A percentile compares a stretch with the other conserved stretches of the same genome.
These are phyloP conservation scores for Salisapilia sapeloensis DNA, from an alignment of 352 stramenopile genomes.

Conservation along the genomic window DNA sequence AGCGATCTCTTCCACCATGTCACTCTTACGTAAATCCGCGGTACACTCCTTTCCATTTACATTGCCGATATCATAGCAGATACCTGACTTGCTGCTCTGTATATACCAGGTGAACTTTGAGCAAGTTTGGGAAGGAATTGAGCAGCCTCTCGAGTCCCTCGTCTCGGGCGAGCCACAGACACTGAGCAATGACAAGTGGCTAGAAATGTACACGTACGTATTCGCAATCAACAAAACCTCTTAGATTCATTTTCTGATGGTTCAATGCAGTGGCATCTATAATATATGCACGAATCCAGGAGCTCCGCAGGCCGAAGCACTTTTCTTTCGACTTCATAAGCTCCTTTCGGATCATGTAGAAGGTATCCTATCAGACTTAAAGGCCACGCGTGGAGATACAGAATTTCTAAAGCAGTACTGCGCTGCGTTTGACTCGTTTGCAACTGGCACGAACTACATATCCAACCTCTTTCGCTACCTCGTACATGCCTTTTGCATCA, in stretches of 20 bases:
- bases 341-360: slow-evolving; percentile 58
- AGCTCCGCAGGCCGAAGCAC: slow-evolving; percentile 56
- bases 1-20: too few relatives aligned
- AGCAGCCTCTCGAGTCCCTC: slow-evolving; percentile 55
- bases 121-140: slow-evolving; percentile 66
- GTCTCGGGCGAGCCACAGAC: slow-evolving; percentile 45
- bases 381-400: slow-evolving; percentile 31
- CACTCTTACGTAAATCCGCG: too few relatives aligned
- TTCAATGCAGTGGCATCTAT: slow-evolving; percentile 45
- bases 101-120: slow-evolving; percentile 83
- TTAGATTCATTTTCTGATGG: too few relatives aligned
- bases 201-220: slow-evolving; percentile 80
- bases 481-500: slow-evolving; percentile 7
- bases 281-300: slow-evolving; percentile 79
- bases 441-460: slow-evolving; percentile 58
- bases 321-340: slow-evolving; percentile 62
- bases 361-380: slow-evolving; percentile 34
- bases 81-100: too few relatives aligned
- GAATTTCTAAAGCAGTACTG: slow-evolving; percentile 59
- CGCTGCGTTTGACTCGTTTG: slow-evolving; percentile 47
- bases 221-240: too few relatives aligned
- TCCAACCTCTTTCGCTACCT: slow-evolving; percentile 75
- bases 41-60: too few relatives aligned
- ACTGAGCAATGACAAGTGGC: slow-evolving; percentile 70
- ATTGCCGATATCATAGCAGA: too few relatives aligned